A percentile compares a stretch with the other conserved stretches of the same genome.
Evolutionary conservation across 768 basidiomycete genomes (phyloP).

Genomic region (Lactarius sp.): DNA sequence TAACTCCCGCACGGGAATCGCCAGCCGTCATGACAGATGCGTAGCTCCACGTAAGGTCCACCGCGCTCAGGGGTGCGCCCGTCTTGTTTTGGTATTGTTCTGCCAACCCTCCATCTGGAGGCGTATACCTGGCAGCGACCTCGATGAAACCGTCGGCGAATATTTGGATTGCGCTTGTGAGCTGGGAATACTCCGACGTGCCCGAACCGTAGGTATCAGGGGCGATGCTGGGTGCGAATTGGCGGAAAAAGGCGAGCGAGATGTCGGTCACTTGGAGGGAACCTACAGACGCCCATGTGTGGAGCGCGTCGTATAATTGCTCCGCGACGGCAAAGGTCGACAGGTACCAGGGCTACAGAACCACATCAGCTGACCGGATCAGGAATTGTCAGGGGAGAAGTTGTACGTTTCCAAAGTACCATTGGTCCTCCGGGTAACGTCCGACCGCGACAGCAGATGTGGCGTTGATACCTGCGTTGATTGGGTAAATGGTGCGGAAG

Average conservation of each 20-base stretch:
- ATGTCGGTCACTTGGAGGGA: conserved; percentile 49
- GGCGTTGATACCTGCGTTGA: conserved; percentile 56
- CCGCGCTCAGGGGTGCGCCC: conserved; percentile 55
- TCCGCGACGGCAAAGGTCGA: conserved; percentile 69
- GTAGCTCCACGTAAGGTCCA: conserved; percentile 74
- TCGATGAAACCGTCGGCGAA: conserved; percentile 67
- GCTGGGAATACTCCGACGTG: conserved; percentile 44
- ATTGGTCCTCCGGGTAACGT: conserved; percentile 73
- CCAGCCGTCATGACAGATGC: conserved; percentile 63
- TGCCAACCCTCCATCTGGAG: conserved; percentile 51
- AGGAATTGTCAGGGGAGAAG: not conserved
- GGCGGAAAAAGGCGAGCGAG: conserved; percentile 69
- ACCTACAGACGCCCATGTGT: conserved; percentile 55
- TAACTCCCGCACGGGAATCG: conserved; percentile 47
- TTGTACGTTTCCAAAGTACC: conserved; percentile 64
- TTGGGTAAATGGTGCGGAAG: conserved; percentile 61
- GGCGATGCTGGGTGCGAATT: conserved; percentile 46
- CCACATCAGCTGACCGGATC: not conserved
- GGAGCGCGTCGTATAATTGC: conserved; percentile 69
- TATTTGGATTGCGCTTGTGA: conserved; percentile 44
- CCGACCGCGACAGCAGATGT: conserved; percentile 64
- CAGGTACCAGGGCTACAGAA: conserved; percentile 66
- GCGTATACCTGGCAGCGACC: conserved; percentile 56
- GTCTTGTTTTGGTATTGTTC: conserved; percentile 55
- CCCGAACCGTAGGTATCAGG: conserved; percentile 50